Percentiles rank a stretch among this genome's conserved stretches.
Evolutionary conservation across 306 rosid species (phyloP).

Genomic region (Ammopiptanthus mongolicus): DNA sequence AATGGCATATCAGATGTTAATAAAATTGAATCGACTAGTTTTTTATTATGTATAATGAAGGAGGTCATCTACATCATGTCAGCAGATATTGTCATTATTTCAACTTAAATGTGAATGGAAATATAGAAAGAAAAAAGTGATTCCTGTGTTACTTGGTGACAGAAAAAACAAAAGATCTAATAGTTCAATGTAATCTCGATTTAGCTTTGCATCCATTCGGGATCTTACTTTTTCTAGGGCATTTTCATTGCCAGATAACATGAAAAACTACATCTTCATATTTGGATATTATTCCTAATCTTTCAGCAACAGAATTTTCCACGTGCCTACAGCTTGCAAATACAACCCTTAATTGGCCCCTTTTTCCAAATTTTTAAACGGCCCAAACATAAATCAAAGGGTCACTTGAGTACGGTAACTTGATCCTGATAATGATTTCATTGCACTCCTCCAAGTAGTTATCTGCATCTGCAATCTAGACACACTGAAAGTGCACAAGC

Average conservation of each 20-base stretch:
- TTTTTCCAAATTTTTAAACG: conserved; percentile 19
- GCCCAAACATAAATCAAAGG: conserved; percentile 38
- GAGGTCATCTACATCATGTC: conserved; percentile 3
- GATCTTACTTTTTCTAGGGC: conserved; percentile 23
- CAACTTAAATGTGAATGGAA: neutral
- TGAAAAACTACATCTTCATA: conserved; percentile 16
- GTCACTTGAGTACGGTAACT: conserved; percentile 21
- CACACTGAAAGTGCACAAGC: neutral
- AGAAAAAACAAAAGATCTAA: neutral
- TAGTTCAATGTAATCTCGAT: conserved; percentile 1
- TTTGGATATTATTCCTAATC: conserved; percentile 13
- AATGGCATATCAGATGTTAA: no score
- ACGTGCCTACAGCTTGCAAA: conserved; percentile 31
- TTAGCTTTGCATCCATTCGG: conserved; percentile 24
- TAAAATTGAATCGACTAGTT: neutral
- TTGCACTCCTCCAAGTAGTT: neutral
- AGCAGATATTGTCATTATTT: conserved; percentile 6
- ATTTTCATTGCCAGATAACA: conserved; percentile 9
- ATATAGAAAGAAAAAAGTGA: neutral
- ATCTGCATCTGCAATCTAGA: neutral
- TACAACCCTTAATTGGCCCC: conserved; percentile 24
- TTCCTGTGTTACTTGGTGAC: neutral
- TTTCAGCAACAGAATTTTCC: conserved; percentile 37
- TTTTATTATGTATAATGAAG: neutral
- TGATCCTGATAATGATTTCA: neutral